Percentiles rank a stretch among this genome's conserved stretches.
Evolutionary conservation across 2,329 filamentous ascomycete species (phyloP).

Genomic region (Pseudonectria buxi): DNA sequence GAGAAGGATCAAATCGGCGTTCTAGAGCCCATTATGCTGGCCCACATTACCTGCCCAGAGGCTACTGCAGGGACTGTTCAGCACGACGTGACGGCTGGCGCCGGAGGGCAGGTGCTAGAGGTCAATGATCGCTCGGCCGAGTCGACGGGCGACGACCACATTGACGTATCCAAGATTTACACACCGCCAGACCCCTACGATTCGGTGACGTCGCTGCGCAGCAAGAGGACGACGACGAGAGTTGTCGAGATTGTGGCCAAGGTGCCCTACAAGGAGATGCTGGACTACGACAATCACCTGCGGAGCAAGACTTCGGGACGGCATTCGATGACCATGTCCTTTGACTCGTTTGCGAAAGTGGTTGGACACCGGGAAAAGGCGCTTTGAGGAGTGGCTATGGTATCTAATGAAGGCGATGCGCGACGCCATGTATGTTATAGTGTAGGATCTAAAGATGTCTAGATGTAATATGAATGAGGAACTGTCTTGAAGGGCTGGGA

Average conservation of each 20-base stretch:
- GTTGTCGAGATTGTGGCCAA: slow-evolving; percentile 68
- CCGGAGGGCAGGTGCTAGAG: slow-evolving; percentile 67
- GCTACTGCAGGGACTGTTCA: slow-evolving; percentile 72
- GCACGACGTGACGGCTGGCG: slow-evolving; percentile 68
- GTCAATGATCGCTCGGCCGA: slow-evolving; percentile 50
- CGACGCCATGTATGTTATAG: not conserved
- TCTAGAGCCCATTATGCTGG: slow-evolving; percentile 91
- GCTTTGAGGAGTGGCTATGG: slow-evolving; percentile 22
- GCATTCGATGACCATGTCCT: slow-evolving; percentile 52
- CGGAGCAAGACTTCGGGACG: slow-evolving; percentile 83
- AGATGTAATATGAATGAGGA: not conserved
- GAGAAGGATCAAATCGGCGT: slow-evolving; percentile 52
- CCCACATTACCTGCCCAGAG: slow-evolving; percentile 80
- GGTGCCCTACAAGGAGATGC: slow-evolving; percentile 93
- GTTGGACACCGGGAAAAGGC: slow-evolving; percentile 48
- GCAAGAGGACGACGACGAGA: slow-evolving; percentile 41
- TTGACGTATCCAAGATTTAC: slow-evolving; percentile 74
- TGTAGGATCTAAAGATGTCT: slow-evolving; percentile 6
- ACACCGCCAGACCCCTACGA: slow-evolving; percentile 79
- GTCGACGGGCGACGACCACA: slow-evolving; percentile 32
- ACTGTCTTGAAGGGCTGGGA: too few relatives aligned
- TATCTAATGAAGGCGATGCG: too few relatives aligned
- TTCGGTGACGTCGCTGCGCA: slow-evolving; percentile 49
- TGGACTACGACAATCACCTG: slow-evolving; percentile 85
- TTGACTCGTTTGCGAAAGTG: slow-evolving; percentile 51